Evolutionary conservation across 2,329 filamentous ascomycete species (phyloP), one percentile per base, ranked within the genome.

Genomic region (Diplodia mutila): DNA sequence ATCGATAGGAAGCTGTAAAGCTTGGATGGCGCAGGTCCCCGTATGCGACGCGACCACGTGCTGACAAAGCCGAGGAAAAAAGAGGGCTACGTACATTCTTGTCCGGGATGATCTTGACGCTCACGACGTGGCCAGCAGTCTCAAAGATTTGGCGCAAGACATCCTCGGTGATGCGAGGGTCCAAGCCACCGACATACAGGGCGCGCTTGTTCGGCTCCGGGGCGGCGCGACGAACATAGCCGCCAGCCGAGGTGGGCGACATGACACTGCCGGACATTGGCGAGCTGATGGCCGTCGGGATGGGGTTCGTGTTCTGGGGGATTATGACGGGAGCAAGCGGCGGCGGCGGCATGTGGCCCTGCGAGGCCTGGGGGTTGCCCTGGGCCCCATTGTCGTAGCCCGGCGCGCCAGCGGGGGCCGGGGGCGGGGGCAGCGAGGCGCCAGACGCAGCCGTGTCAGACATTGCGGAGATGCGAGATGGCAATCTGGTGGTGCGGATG

Each of bases 61-160:
- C 59, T 51, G 59, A 63, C 46, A 63, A 63, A 63, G 59, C 59
- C 59, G 11, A 34, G 27, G 59, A 48, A 67, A 63, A 61, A 61
- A 54, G 34, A 39, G 48, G 57, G 71, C 70, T 65, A 70, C 93
- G 87, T 84, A 97, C 94, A 82, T 97, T 99, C 87, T 99, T 99
- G 85, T 99, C 95, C 64, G 95, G 95, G 79, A 99, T 99, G 77
- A 99, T 97, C 86, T 99, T 99, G 78, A 99, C 95, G 77, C 93
- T 97, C 82, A 97, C 91, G 71, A 99, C 95, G 82, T 99, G 95
- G 67, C 95, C 95, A 69, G 94, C 97, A 7, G 95, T 99, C 85
- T 99, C 95, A 77, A 99, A 99, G 75, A 98, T 98, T 81, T 98
- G 94, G 77, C 93, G 93, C 79, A 98, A 82, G 67, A 98, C 93